phyloP scores from a whole-genome alignment of 2,329 filamentous ascomycete genomes.

The Penicillium brasilianum region DNA sequence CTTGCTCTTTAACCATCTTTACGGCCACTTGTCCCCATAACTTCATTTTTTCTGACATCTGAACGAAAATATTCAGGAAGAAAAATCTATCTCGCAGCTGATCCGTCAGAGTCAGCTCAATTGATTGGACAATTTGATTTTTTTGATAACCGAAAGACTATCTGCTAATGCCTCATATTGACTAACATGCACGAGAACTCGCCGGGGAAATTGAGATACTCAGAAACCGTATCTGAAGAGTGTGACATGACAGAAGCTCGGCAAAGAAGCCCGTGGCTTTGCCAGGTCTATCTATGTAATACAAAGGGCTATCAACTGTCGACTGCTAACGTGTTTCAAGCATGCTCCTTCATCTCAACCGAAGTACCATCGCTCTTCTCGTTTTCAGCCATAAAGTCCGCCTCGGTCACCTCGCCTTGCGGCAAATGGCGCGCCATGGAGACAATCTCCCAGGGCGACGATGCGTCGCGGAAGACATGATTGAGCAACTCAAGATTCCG shows the following conservation, averaged over 20 bases:
- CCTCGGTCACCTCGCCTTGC: conserved; percentile 29
- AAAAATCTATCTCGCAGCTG: neutral
- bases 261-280: neutral
- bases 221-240: neutral
- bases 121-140: neutral
- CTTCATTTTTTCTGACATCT: neutral
- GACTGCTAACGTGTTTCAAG: neutral
- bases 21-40: neutral
- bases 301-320: neutral
- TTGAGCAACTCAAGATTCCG: conserved; percentile 33
- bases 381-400: conserved; percentile 20
- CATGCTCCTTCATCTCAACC: neutral
- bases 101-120: neutral
- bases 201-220: neutral
- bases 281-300: neutral
- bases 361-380: conserved; percentile 9
- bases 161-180: neutral
- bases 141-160: neutral
- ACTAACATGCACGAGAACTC: neutral
- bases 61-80: neutral
- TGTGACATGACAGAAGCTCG: neutral
- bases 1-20: neutral
- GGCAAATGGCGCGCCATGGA: conserved; percentile 31
- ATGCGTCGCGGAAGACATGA: conserved; percentile 32
- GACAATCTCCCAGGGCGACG: conserved; percentile 31